Conservation (phyloP, 345 rosid species). For the Aethionema arabicum region DNA sequence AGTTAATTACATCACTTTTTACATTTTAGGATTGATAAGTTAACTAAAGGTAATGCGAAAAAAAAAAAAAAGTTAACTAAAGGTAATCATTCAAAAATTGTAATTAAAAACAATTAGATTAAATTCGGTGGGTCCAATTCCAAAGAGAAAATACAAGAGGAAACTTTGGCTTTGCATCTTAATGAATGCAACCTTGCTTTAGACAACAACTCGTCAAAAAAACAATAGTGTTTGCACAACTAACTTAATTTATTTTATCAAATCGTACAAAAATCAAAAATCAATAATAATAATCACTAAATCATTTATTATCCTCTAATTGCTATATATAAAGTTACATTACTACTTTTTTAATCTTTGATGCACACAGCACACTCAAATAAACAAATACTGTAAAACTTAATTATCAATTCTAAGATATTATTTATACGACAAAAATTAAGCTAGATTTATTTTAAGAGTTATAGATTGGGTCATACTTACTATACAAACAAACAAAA, state of each 20-base stretch:
- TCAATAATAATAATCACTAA: too few species aligned
- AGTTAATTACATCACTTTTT: background rate
- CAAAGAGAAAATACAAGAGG: constrained; percentile 18
- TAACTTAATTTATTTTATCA: background rate
- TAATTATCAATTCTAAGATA: too few species aligned
- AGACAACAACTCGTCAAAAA: constrained; percentile 21
- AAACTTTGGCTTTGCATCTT: constrained; percentile 34
- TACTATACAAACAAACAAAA: too few species aligned
- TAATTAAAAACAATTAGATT: background rate
- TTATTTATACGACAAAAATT: too few species aligned
- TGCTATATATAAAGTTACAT: background rate
- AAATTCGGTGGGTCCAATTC: constrained; percentile 27
- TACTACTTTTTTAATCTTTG: constrained; percentile 4
- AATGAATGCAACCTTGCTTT: constrained; percentile 26
- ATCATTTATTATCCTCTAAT: background rate
- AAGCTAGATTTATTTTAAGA: too few species aligned
- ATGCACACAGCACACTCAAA: too few species aligned
- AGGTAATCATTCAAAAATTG: background rate
- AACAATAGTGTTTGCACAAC: constrained; percentile 2
- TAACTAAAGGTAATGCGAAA: background rate
- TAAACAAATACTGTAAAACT: too few species aligned
- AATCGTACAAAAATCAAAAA: constrained; percentile 1
- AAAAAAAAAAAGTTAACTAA: too few species aligned
- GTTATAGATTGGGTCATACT: too few species aligned
- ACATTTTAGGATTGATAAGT: background rate